Evolutionary conservation across 345 rosid species (phyloP), one percentile per base, ranked within the genome.

Genomic region (Reutealis trisperma): DNA sequence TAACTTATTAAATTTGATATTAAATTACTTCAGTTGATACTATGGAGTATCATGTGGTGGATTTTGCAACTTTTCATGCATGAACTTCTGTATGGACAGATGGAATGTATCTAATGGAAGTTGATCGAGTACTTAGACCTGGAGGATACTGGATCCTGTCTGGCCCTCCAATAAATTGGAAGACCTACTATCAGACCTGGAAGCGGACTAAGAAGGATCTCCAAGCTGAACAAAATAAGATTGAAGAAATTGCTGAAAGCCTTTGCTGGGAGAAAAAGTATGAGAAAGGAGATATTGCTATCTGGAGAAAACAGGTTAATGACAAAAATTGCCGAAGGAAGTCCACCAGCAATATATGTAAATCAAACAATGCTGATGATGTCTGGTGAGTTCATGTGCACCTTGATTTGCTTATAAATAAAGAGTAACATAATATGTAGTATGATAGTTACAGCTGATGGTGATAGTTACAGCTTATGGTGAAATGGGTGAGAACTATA

Each of bases 181-280:
- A 92, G 77, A 96, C 93, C 5, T 92, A 84, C 77, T 88, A 96
- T 82, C 76, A 92, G 74, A 90, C 96, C 34, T 96, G 99, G 99
- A 88, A 92, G 78, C 89, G 98, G 24, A 71, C 98, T 10, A 90
- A 85, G 86, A 77, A 83, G 83, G 99, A 92, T 24, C 90, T 96
- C 63, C 85, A 85, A 51, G 97, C 92, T 6, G 99, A 96, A 87
- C 98, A 96, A 82, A 92, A 77, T 77, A 83, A 42, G 58, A 93
- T 96, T 71, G 98, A 96, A 86, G 93, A 88, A 67, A 77, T 96
- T 42, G 93, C 98, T 49, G 92, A 89, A 83, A 82, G 80, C 22
- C 91, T 96, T 79, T 93, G 99, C 86, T 96, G 98, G 99, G 99
- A 96, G 91, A 96, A 96, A 81, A 92, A 93, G 83, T 96, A 96